These are phyloP conservation scores for Plectranthus barbatus DNA, from an alignment of 257 asterid genomes.

Conservation along the genomic window DNA sequence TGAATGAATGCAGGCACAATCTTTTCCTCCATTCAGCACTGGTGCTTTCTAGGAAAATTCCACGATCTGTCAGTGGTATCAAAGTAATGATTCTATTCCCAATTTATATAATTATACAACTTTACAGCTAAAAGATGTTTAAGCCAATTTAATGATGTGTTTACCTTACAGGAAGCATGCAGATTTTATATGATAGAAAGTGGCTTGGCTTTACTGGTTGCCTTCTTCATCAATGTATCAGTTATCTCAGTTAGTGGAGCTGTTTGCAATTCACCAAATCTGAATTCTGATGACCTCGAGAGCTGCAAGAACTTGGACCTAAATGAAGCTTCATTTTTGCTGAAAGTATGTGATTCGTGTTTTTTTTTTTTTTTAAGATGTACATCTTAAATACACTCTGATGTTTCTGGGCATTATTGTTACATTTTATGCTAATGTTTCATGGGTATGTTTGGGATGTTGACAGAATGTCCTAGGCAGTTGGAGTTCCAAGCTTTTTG, in stretches of 20 bases:
- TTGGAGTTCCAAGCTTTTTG: conserved; percentile 97
- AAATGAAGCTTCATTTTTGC: conserved; percentile 80
- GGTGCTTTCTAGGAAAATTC: conserved; percentile 91
- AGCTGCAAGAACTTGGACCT: conserved; percentile 82
- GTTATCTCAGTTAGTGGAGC: conserved; percentile 93
- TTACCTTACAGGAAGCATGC: conserved; percentile 75
- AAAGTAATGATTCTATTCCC: conserved; percentile 36
- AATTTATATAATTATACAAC: no score
- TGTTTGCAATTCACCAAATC: conserved; percentile 66
- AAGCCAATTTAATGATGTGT: not conserved
- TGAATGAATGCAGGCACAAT: conserved; percentile 61
- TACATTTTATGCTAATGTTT: not conserved
- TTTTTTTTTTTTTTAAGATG: not conserved
- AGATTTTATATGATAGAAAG: conserved; percentile 81
- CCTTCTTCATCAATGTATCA: conserved; percentile 84
- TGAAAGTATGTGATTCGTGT: conserved; percentile 47
- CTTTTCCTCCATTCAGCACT: conserved; percentile 96
- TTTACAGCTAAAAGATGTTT: not conserved
- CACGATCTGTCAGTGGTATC: conserved; percentile 69
- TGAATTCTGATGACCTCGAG: conserved; percentile 39
- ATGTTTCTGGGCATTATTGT: not conserved
- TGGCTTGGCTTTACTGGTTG: conserved; percentile 74
- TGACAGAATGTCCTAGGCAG: conserved; percentile 71
- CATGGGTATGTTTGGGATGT: not conserved
- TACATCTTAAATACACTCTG: not conserved